Conservation (phyloP, 2,329 filamentous ascomycete genomes). For the Penicillium sp. region DNA sequence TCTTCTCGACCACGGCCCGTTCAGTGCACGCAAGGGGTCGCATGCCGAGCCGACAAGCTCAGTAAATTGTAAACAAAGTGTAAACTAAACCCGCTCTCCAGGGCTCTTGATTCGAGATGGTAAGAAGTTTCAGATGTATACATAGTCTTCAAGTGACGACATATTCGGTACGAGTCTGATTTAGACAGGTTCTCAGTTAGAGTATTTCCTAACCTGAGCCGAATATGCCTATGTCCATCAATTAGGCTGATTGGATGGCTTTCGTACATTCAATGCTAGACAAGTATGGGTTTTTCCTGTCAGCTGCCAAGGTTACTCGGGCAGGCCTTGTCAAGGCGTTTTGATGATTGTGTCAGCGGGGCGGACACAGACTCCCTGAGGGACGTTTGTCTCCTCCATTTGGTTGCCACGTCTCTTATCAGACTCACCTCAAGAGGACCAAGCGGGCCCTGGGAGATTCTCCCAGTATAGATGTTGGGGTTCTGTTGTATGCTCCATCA, state of each 20-base stretch:
- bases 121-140: background rate
- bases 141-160: background rate
- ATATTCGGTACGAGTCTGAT: background rate
- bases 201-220: no score
- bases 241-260: no score
- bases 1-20: conserved; percentile 1
- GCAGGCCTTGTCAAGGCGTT: background rate
- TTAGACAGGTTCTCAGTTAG: background rate
- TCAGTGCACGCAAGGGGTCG: conserved; percentile 19
- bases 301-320: background rate
- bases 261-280: no score
- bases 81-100: background rate
- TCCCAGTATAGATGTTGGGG: no score
- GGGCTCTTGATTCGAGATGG: background rate
- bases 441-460: background rate
- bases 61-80: conserved; percentile 10
- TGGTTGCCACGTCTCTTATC: conserved; percentile 1
- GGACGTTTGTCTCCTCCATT: background rate
- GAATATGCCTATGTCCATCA: no score
- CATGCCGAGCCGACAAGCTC: conserved; percentile 14
- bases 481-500: no score
- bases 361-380: background rate
- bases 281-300: no score
- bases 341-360: background rate
- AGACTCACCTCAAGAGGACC: background rate